Conservation (phyloP, 768 basidiomycete genomes). For the Podaxis sp. region DNA sequence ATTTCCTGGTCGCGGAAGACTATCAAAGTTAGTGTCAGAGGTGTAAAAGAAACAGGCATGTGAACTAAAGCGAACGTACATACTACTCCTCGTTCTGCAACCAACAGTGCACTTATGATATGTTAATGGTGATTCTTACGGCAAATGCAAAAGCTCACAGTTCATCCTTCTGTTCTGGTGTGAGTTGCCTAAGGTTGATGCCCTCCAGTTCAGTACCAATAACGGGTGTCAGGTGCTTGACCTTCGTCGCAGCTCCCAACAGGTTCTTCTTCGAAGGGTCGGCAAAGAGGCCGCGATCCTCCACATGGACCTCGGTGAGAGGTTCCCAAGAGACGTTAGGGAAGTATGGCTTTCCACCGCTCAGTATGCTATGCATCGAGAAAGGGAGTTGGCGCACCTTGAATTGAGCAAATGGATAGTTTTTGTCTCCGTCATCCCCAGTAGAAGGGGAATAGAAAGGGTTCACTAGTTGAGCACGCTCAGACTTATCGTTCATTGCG, state of each 20-base stretch:
- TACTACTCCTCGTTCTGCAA: constrained; percentile 75
- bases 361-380: not conserved
- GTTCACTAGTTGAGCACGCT: constrained; percentile 41
- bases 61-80: constrained; percentile 42
- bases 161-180: constrained; percentile 72
- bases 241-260: constrained; percentile 61
- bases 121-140: constrained; percentile 10
- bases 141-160: constrained; percentile 46
- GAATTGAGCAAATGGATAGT: constrained; percentile 55
- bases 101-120: constrained; percentile 55
- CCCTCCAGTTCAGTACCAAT: constrained; percentile 78
- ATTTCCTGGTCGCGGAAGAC: constrained; percentile 79
- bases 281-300: constrained; percentile 65
- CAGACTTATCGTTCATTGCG: constrained; percentile 29
- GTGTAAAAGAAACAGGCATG: constrained; percentile 1
- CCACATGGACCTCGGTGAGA: constrained; percentile 52
- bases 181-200: constrained; percentile 69
- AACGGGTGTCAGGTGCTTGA: constrained; percentile 64
- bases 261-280: constrained; percentile 69
- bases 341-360: constrained; percentile 51
- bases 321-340: constrained; percentile 66
- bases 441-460: constrained; percentile 68
- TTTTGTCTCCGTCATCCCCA: constrained; percentile 46
- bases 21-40: constrained; percentile 22
- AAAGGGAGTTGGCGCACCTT: constrained; percentile 39